phyloP scores from a whole-genome alignment of 2,329 filamentous ascomycete genomes.

The Cryphonectria carpinicola region DNA sequence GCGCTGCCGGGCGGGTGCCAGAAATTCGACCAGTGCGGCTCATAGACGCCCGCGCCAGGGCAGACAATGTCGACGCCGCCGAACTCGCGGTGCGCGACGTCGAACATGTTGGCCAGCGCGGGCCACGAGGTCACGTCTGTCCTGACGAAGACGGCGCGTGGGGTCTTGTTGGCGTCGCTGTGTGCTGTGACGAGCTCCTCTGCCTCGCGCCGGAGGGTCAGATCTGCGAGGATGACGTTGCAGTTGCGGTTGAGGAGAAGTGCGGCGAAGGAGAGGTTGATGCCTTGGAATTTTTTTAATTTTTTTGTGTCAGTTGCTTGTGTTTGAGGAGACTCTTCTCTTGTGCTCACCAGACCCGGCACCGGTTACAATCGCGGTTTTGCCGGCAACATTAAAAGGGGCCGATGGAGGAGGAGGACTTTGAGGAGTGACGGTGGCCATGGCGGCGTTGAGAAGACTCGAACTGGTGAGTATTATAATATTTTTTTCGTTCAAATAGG shows the following conservation, averaged over 20 bases:
- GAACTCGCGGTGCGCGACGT: constrained; percentile 40
- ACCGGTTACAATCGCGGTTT: constrained; percentile 57
- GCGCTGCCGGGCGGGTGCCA: constrained; percentile 46
- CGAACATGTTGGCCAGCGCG: constrained; percentile 42
- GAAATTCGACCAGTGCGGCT: constrained; percentile 48
- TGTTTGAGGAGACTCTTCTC: too few relatives aligned
- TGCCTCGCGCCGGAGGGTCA: constrained; percentile 48
- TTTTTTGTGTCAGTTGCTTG: constrained; percentile 10
- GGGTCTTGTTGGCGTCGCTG: constrained; percentile 24
- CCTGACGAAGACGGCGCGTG: constrained; percentile 46
- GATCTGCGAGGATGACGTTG: constrained; percentile 51
- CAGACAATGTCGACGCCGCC: constrained; percentile 47
- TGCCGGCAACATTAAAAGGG: constrained; percentile 41
- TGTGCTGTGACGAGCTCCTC: constrained; percentile 38
- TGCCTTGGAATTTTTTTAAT: constrained; percentile 35
- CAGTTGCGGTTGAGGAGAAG: constrained; percentile 46
- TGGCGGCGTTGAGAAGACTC: not conserved
- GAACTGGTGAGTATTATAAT: not conserved
- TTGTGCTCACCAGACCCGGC: constrained; percentile 52
- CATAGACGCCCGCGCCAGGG: constrained; percentile 52
- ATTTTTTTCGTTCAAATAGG: not conserved
- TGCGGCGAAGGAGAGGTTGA: constrained; percentile 49
- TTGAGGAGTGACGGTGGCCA: constrained; percentile 5
- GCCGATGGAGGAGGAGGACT: not conserved
- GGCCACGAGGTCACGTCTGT: constrained; percentile 51